Evolutionary conservation across 805 yeast species (phyloP), one percentile per base, ranked within the genome.

Genomic region (Maudiozyma barnettii): DNA sequence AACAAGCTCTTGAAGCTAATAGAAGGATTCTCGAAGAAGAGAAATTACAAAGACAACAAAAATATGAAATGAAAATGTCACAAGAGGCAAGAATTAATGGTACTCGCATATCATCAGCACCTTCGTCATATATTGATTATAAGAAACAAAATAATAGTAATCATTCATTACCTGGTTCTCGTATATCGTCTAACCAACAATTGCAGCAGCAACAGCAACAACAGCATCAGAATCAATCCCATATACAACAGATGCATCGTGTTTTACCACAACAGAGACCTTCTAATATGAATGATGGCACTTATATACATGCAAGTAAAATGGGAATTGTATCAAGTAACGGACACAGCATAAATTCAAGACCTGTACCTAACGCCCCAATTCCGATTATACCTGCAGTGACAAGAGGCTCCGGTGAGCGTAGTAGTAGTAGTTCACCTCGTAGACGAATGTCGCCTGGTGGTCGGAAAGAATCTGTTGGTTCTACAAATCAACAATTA

Each of bases 1-100:
- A 64, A 47, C 67, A 65, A 45, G 65, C 68, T 4, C 49, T 65
- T 57, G 59, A 58, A 41, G 61, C 60, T 13, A 56, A 59, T 10
- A 54, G 53, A 42, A 53, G 60, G 38, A 21, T 20, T n/a, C 53
- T 51, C 16, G 63, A 59, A 22, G 59, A 60, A 43, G 65, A 58
- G 43, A 56, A 54, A 42, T 40, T 50, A 26, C 53, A 55, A 49
- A 52, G 60, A 36, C 59, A 51, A 26, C 54, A 52, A 37, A 51
- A 59, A 23, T 61, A 54, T 30, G 45, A 43, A 23, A 44, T 44
- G 48, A 41, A 46, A 42, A 14, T 41, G 20, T 35, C 21, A 10
- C 51, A 49, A 20, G 48, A 50, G n/a, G 44, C 45, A 29, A 21
- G 41, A 6, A 18, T 36, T n/a, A 14, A 14, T 33, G 51, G 51